phyloP scores from a whole-genome alignment of 2,329 filamentous ascomycete species.

The Claviceps pusilla region DNA sequence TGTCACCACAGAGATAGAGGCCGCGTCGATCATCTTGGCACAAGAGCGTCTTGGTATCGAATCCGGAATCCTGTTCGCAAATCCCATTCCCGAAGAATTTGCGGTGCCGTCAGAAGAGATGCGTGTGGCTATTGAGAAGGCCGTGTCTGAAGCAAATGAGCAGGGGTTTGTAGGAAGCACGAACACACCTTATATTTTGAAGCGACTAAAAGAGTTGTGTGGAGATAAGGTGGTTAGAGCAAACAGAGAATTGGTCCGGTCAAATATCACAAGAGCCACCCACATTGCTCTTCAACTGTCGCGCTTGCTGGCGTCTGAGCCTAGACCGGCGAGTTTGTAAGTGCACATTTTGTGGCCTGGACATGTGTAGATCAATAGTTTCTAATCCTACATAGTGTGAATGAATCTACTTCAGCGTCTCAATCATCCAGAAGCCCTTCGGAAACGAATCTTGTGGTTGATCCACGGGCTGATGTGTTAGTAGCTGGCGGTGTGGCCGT shows the following conservation, averaged over 20 bases:
- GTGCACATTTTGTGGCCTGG: slow-evolving; percentile 13
- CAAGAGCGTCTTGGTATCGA: slow-evolving; percentile 58
- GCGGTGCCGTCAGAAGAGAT: slow-evolving; percentile 59
- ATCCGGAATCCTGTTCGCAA: slow-evolving; percentile 76
- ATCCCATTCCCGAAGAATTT: slow-evolving; percentile 60
- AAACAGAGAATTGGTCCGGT: slow-evolving; percentile 48
- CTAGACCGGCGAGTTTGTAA: slow-evolving; percentile 21
- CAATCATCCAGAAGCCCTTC: background rate
- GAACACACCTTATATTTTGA: slow-evolving; percentile 74
- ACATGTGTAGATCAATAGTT: slow-evolving; percentile 6
- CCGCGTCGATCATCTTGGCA: slow-evolving; percentile 75
- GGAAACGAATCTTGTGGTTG: slow-evolving; percentile 4
- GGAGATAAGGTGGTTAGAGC: slow-evolving; percentile 55
- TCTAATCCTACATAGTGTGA: slow-evolving; percentile 23
- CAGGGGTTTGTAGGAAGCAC: slow-evolving; percentile 55
- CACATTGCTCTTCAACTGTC: slow-evolving; percentile 40
- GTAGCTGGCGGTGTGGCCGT: slow-evolving; percentile 84
- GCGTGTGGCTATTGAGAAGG: slow-evolving; percentile 51
- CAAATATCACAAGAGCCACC: slow-evolving; percentile 40
- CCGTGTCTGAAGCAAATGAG: slow-evolving; percentile 47
- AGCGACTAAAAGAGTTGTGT: slow-evolving; percentile 65
- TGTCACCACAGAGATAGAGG: slow-evolving; percentile 61
- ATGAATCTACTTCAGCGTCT: slow-evolving; percentile 7
- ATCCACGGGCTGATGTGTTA: slow-evolving; percentile 46
- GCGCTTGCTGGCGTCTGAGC: slow-evolving; percentile 22